Evolutionary conservation across 257 asterid species (phyloP), one percentile per base, ranked within the genome.

Genomic region (Nicotiana undulata): DNA sequence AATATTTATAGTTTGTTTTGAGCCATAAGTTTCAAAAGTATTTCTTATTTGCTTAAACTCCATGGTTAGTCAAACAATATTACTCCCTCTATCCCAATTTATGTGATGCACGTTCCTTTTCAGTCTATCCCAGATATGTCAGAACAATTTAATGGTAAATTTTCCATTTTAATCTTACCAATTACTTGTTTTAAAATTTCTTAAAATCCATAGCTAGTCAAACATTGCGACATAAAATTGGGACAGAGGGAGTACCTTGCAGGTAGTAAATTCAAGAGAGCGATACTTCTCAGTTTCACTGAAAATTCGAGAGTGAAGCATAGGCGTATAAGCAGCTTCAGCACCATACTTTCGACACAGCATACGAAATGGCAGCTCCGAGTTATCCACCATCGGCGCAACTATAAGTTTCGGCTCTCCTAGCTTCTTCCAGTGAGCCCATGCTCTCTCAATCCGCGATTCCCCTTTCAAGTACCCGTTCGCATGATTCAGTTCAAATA

Each of bases 301-400:
- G 83, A 96, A 96, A 65, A 96, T 93, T 61, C 99, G 93, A 18
- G 99, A 91, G 77, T 96, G 99, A 46, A 96, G 93, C 98, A 96
- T 94, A 4, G 99, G 98, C 9, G 99, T 96, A 70, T 96, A 96
- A 75, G 99, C 99, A 18, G 97, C 99, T 60, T 92, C 84, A 37
- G 99, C 98, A 49, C 99, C 99, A 84, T 91, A 93, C 85, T 91
- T 94, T 3, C 99, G 88, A 87, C 99, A 96, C 74, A 94, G 97
- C 90, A 92, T 24, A 37, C 99, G 97, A 85, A 92, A 96, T 6
- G 98, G 99, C 1, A 96, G 89, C 94, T 96, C 99, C 44, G 99
- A 96, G 90, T 96, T 94, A 84, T 94, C 99, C 61, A 96, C 99
- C 98, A 92, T 94, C 32, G 98, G 99, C 3, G 98, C 99, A 46